A percentile compares a stretch with the other conserved stretches of the same genome.
phyloP scores from a whole-genome alignment of 768 basidiomycete species.

The Lactarius hatsudake region DNA sequence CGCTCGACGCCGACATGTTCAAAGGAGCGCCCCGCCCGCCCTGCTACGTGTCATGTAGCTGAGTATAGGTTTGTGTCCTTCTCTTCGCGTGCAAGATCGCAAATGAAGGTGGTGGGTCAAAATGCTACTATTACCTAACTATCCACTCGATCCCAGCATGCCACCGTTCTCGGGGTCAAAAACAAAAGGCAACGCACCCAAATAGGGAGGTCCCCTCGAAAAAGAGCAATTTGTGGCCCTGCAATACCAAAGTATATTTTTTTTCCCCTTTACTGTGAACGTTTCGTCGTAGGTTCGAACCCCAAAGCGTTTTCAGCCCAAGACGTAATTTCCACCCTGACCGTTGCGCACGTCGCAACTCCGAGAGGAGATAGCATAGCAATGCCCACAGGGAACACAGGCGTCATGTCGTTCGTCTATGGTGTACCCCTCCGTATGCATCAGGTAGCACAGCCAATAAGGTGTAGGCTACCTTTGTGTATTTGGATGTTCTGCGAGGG shows the following conservation, averaged over 20 bases:
- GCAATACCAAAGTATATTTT: neutral
- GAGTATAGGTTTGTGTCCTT: constrained; percentile 9
- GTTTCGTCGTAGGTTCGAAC: constrained; percentile 9
- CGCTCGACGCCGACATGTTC: constrained; percentile 13
- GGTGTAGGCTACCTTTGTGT: neutral
- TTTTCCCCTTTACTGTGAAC: neutral
- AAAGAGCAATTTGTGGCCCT: constrained; percentile 3
- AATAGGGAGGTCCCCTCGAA: neutral
- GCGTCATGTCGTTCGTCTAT: neutral
- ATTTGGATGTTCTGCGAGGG: neutral
- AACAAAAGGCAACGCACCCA: neutral
- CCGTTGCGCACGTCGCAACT: constrained; percentile 1
- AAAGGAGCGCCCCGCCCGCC: constrained; percentile 8
- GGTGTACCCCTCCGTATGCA: neutral
- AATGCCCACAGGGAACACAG: neutral
- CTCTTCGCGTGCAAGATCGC: constrained; percentile 10
- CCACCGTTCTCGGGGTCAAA: constrained; percentile 13
- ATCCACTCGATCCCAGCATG: constrained; percentile 15
- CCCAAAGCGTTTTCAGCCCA: constrained; percentile 4
- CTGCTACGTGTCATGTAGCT: constrained; percentile 23
- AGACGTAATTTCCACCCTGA: constrained; percentile 23
- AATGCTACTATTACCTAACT: constrained; percentile 22
- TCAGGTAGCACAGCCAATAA: neutral
- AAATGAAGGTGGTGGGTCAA: constrained; percentile 22
- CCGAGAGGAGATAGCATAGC: constrained; percentile 18